These are phyloP conservation scores for Amphicarpaea edgeworthii DNA, from an alignment of 306 rosid species.

Conservation along the genomic window DNA sequence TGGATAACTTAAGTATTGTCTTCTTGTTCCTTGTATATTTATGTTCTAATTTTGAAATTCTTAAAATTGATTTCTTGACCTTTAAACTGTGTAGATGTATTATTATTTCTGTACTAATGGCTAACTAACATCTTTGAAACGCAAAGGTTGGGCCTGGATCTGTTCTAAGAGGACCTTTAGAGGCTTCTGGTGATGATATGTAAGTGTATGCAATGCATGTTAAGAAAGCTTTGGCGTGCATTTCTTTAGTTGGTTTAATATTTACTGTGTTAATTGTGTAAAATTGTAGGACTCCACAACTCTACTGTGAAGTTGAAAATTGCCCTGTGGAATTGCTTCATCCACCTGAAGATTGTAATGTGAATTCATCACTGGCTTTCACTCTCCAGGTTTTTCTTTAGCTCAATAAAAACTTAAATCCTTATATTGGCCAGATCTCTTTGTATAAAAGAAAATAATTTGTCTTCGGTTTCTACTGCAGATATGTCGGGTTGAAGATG, in stretches of 20 bases:
- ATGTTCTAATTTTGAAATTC: slow-evolving; percentile 20
- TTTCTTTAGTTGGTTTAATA: slow-evolving; percentile 32
- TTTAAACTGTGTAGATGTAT: slow-evolving; percentile 28
- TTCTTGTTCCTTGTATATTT: slow-evolving; percentile 36
- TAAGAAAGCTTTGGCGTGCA: slow-evolving; percentile 33
- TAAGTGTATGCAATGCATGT: slow-evolving; percentile 55
- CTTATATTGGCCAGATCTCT: slow-evolving; percentile 48
- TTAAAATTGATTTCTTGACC: slow-evolving; percentile 35
- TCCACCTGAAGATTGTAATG: slow-evolving; percentile 97
- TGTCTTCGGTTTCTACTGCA: slow-evolving; percentile 57
- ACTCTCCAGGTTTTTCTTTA: slow-evolving; percentile 89
- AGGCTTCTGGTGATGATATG: slow-evolving; percentile 54
- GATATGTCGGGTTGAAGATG: slow-evolving; percentile 95
- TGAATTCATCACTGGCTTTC: slow-evolving; percentile 92
- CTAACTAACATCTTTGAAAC: slow-evolving; percentile 48
- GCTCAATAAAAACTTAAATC: slow-evolving; percentile 49
- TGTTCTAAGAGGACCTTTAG: slow-evolving; percentile 85
- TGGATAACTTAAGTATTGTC: slow-evolving; percentile 28
- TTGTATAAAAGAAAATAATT: slow-evolving; percentile 43
- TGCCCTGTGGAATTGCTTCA: slow-evolving; percentile 90
- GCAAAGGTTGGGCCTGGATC: slow-evolving; percentile 89
- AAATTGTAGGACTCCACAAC: slow-evolving; percentile 66
- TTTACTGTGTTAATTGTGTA: slow-evolving; percentile 8
- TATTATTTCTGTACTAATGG: slow-evolving; percentile 40
- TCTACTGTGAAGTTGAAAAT: slow-evolving; percentile 75